A percentile compares a stretch with the other conserved stretches of the same genome.
These are phyloP conservation scores for Phytophthora pisi DNA, from an alignment of 352 stramenopile species.

Conservation along the genomic window DNA sequence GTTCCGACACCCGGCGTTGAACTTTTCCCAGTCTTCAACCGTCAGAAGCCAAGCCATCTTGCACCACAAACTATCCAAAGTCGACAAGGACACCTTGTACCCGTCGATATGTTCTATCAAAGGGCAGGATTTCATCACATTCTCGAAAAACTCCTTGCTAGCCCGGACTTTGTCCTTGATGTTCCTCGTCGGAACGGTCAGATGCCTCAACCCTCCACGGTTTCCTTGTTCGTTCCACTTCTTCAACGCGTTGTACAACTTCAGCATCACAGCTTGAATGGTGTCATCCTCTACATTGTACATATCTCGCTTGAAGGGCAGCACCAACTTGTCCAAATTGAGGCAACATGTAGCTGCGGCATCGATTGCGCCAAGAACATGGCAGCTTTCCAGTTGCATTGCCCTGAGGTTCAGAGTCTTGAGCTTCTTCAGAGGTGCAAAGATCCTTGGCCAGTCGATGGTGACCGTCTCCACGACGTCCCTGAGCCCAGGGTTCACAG, in stretches of 20 bases:
- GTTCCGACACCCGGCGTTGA: constrained; percentile 33
- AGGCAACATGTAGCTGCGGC: constrained; percentile 23
- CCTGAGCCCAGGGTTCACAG: neutral
- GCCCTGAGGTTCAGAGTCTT: constrained; percentile 25
- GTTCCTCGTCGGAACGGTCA: constrained; percentile 22
- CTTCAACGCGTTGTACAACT: constrained; percentile 31
- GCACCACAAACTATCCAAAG: constrained; percentile 22
- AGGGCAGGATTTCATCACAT: constrained; percentile 31
- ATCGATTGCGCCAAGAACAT: constrained; percentile 18
- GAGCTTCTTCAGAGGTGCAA: constrained; percentile 18
- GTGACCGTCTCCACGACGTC: constrained; percentile 19
- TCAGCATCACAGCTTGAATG: constrained; percentile 12
- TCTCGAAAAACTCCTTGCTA: constrained; percentile 33
- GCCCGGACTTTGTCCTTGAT: constrained; percentile 4
- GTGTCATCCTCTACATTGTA: neutral
- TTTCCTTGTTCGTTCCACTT: constrained; percentile 21
- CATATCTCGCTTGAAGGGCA: constrained; percentile 13
- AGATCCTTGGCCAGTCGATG: constrained; percentile 23
- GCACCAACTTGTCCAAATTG: constrained; percentile 24
- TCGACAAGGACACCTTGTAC: constrained; percentile 31
- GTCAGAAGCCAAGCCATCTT: constrained; percentile 26
- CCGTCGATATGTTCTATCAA: constrained; percentile 36
- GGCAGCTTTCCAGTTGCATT: constrained; percentile 24
- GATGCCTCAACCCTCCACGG: constrained; percentile 28
- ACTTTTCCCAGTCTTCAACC: constrained; percentile 30